Conservation (phyloP, 2,329 filamentous ascomycete genomes). For the Botrytis elliptica region DNA sequence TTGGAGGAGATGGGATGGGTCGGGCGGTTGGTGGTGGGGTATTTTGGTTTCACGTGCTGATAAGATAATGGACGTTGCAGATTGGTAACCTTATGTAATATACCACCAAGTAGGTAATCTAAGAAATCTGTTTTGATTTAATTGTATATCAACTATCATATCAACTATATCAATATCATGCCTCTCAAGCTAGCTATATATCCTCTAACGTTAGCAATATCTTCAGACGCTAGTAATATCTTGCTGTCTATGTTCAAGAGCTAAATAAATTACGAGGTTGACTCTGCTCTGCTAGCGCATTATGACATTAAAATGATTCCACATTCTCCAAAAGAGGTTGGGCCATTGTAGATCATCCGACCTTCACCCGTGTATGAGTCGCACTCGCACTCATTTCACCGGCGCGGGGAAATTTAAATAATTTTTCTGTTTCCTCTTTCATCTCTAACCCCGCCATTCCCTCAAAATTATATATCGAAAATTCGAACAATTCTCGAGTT, state of each 20-base stretch:
- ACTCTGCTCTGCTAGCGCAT: neutral
- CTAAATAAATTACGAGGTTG: neutral
- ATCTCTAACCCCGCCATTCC: slow-evolving; percentile 14
- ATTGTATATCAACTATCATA: neutral
- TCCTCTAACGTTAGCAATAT: neutral
- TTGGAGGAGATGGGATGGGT: neutral
- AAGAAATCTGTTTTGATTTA: neutral
- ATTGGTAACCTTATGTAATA: no score
- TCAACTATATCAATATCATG: neutral
- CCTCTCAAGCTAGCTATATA: neutral
- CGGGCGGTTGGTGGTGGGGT: neutral
- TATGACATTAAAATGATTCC: neutral
- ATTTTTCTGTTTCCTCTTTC: slow-evolving; percentile 7
- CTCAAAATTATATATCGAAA: neutral
- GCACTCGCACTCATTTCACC: neutral
- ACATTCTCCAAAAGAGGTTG: neutral
- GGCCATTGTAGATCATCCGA: neutral
- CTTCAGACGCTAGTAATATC: neutral
- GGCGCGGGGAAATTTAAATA: slow-evolving; percentile 9
- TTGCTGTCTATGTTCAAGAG: neutral
- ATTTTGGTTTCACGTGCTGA: neutral
- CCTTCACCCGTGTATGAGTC: neutral
- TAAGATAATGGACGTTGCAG: neutral
- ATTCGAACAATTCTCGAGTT: slow-evolving; percentile 1
- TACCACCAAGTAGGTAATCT: no score